Percentiles rank a stretch among this genome's conserved stretches.
Evolutionary conservation across 2,329 filamentous ascomycete species (phyloP).

Genomic region (Chaetomium olivaceum): DNA sequence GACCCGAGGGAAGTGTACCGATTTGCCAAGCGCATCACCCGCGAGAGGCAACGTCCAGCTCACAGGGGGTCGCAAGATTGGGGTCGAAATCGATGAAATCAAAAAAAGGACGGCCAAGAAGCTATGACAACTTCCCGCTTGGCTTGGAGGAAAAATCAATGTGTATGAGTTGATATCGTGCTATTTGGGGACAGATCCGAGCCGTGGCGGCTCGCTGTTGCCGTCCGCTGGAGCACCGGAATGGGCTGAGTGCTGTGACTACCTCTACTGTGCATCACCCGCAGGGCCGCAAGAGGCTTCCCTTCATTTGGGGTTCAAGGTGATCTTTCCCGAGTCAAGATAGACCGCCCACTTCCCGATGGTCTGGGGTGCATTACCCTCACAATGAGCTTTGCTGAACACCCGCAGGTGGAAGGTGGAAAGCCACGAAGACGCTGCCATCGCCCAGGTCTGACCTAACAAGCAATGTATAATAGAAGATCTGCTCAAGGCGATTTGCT

Average conservation of each 20-base stretch:
- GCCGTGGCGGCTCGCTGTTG: neutral
- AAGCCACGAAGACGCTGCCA: neutral
- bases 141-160: neutral
- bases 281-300: neutral
- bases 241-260: neutral
- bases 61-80: neutral
- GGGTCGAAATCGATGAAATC: neutral
- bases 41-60: neutral
- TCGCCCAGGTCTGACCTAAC: neutral
- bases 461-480: neutral
- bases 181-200: neutral
- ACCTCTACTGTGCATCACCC: neutral
- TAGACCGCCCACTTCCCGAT: neutral
- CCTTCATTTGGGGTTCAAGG: neutral
- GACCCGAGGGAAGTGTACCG: slow-evolving; percentile 1
- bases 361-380: neutral
- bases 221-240: neutral
- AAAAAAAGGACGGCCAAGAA: neutral
- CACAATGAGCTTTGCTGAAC: neutral
- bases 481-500: slow-evolving; percentile 9
- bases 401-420: neutral
- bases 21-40: slow-evolving; percentile 20
- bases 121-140: neutral
- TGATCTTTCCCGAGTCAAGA: neutral
- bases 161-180: neutral